A percentile compares a stretch with the other conserved stretches of the same genome.
Conservation (phyloP, 176 grass and related monocot species). For the Musa schizocarpa region DNA sequence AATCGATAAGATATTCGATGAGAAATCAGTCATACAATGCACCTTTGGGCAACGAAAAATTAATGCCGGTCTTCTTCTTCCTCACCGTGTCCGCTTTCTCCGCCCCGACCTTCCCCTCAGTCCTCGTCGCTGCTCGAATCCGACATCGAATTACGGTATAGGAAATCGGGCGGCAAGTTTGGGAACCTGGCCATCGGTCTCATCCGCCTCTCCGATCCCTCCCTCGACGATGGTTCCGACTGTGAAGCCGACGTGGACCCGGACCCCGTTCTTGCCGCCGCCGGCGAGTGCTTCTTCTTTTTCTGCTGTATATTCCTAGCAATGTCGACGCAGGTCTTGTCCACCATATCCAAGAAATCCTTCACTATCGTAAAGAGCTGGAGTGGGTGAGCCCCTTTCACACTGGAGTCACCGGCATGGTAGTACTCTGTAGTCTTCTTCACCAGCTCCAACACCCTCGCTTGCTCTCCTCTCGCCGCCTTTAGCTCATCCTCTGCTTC, state of each 20-base stretch:
- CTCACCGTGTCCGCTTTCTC: too few species aligned
- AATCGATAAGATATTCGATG: too few species aligned
- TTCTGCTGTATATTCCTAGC: constrained; percentile 47
- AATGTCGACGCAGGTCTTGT: constrained; percentile 80
- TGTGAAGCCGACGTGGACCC: constrained; percentile 13
- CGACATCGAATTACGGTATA: constrained; percentile 58
- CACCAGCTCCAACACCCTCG: constrained; percentile 64
- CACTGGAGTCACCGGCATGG: constrained; percentile 61
- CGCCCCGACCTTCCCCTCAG: too few species aligned
- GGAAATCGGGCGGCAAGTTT: constrained; percentile 69
- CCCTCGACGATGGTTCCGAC: background rate
- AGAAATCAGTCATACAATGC: too few species aligned
- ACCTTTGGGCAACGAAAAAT: too few species aligned
- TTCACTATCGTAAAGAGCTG: constrained; percentile 83
- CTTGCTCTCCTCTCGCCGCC: constrained; percentile 38
- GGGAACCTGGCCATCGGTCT: constrained; percentile 43
- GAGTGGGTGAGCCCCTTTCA: constrained; percentile 47
- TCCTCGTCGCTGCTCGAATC: constrained; percentile 90
- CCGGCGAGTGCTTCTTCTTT: constrained; percentile 30
- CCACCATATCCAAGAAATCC: constrained; percentile 94
- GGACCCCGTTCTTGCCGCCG: background rate
- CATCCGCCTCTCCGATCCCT: constrained; percentile 11
- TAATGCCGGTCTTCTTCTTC: too few species aligned
- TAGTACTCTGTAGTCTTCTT: constrained; percentile 75
- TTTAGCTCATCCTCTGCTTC: constrained; percentile 50